A percentile compares a stretch with the other conserved stretches of the same genome.
phyloP scores from a whole-genome alignment of 2,329 filamentous ascomycete species.

The Achaetomium macrosporum region DNA sequence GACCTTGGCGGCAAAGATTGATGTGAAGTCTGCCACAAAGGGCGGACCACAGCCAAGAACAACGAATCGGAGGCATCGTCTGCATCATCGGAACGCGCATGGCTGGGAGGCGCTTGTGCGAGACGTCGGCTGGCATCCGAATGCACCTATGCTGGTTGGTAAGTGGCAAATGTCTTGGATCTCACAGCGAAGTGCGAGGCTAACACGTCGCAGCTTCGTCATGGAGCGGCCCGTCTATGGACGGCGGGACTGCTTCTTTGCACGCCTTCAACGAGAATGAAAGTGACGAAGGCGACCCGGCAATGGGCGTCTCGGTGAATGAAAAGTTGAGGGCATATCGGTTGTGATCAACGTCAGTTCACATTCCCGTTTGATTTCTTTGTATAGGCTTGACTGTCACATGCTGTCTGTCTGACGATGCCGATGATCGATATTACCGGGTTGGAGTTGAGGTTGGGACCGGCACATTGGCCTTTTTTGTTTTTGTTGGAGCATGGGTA shows the following conservation, averaged over 20 bases:
- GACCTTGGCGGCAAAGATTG: slow-evolving; percentile 69
- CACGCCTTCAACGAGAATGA: slow-evolving; percentile 69
- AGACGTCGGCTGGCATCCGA: slow-evolving; percentile 88
- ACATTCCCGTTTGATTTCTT: background rate
- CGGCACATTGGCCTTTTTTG: too few relatives aligned
- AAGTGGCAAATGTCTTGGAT: slow-evolving; percentile 27
- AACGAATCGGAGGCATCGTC: slow-evolving; percentile 19
- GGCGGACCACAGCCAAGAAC: slow-evolving; percentile 24
- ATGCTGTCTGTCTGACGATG: too few relatives aligned
- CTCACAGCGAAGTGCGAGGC: background rate
- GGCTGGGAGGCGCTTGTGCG: slow-evolving; percentile 74
- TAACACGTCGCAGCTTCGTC: slow-evolving; percentile 56
- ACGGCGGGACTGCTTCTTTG: slow-evolving; percentile 65
- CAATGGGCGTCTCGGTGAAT: slow-evolving; percentile 56
- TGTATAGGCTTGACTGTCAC: too few relatives aligned
- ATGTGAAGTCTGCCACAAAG: slow-evolving; percentile 67
- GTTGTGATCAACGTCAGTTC: background rate
- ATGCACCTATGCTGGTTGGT: slow-evolving; percentile 69
- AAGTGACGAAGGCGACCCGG: slow-evolving; percentile 57
- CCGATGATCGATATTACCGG: too few relatives aligned
- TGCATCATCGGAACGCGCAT: slow-evolving; percentile 51
- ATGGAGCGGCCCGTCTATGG: slow-evolving; percentile 72
- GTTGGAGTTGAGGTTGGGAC: too few relatives aligned
- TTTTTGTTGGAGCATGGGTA: too few relatives aligned
- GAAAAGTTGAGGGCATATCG: slow-evolving; percentile 45